Evolutionary conservation across 2,329 filamentous ascomycete species (phyloP).

Genomic region (Talaromyces sp.): DNA sequence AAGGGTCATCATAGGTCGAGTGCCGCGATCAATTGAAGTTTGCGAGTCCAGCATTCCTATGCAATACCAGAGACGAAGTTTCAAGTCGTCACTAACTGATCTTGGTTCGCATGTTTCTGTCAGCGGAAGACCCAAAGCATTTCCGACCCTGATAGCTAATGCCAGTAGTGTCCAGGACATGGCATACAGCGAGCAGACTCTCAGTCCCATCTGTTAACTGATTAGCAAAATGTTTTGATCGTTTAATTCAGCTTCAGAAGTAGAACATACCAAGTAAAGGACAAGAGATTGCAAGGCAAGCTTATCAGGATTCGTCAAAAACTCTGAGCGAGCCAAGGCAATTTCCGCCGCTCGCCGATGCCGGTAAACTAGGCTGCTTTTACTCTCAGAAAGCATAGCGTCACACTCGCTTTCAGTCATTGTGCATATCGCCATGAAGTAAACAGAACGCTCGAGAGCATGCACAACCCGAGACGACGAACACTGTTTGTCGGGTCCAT

Average conservation of each 20-base stretch:
- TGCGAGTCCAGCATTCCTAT: not conserved
- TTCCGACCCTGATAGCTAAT: not conserved
- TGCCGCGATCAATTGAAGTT: constrained; percentile 2
- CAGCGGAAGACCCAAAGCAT: not conserved
- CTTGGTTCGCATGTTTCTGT: not conserved
- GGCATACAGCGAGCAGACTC: not conserved
- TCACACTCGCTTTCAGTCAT: constrained; percentile 1
- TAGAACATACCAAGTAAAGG: not conserved
- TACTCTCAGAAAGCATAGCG: not conserved
- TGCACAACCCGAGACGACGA: not conserved
- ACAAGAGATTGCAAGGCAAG: not conserved
- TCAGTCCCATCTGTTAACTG: not conserved
- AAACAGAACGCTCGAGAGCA: not conserved
- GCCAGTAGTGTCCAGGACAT: not conserved
- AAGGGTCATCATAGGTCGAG: not conserved
- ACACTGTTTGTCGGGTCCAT: not conserved
- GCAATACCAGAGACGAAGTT: not conserved
- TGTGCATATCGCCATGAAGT: constrained; percentile 1
- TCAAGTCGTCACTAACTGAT: not conserved
- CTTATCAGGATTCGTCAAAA: constrained; percentile 1
- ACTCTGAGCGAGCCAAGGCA: not conserved
- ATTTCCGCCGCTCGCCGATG: not conserved
- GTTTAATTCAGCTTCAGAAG: not conserved
- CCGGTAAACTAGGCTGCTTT: not conserved
- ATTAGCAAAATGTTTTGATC: not conserved